Evolutionary conservation across 768 basidiomycete genomes (phyloP), one percentile per base, ranked within the genome.

Genomic region (Tubosaeta brunneosetosa): DNA sequence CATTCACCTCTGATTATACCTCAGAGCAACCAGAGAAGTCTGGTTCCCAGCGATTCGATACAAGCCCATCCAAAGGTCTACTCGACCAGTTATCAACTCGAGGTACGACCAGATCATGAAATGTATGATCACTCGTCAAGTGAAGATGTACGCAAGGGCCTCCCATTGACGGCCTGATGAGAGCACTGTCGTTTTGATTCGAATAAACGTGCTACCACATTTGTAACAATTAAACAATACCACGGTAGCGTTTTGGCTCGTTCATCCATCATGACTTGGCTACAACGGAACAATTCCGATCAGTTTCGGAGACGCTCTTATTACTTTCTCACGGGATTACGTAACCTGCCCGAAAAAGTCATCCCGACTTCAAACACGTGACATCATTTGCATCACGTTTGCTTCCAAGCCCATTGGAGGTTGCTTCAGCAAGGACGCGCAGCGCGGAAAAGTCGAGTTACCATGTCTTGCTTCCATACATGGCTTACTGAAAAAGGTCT

Each of bases 401-500:
- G n/a, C n/a, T n/a, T n/a, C n/a, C n/a, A n/a, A n/a, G n/a, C 27
- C 4, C 27, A 4, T 29, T 8, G 8, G 8, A 29, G 27, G 27
- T 29, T 29, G 27, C 8, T 26, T 13, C 11, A 42, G 25, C 22
- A 38, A 38, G 17, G 37, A n/a, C 41, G 17, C 38, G n/a, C 25
- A 1, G 1, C 22, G 25, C 11, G 55, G 37, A 38, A 38, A 36
- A 36, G 34, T 38, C 37, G 9, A 19, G 6, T 36, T 63, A 57
- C 47, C 3, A 26, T 34, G 11, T 22, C 31, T 26, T 53, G 50
- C 16, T 44, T 62, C 14, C 40, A 34, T 26, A 26, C 51, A 10
- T 62, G 61, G 62, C 50, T 64, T 13, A 43, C 50, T 41, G 53
- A 58, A 44, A 59, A 37, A 55, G 61, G 62, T 61, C 1, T 10